Evolutionary conservation across 2,329 filamentous ascomycete genomes (phyloP).

Genomic region (Fusarium xyrophilum): DNA sequence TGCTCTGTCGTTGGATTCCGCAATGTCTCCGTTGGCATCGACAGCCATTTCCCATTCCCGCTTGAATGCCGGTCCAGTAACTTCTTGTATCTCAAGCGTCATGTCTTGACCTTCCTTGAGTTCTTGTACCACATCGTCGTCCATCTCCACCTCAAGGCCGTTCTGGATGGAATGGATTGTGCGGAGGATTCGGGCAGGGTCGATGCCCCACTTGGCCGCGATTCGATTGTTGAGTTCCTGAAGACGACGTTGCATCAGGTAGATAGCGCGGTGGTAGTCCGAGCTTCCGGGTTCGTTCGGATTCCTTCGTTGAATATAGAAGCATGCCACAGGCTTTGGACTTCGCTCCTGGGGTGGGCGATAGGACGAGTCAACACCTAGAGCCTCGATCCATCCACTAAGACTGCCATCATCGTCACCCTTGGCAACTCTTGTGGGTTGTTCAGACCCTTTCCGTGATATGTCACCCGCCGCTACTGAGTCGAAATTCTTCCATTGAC

Average conservation of each 20-base stretch:
- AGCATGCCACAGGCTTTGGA: conserved; percentile 81
- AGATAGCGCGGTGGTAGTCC: conserved; percentile 82
- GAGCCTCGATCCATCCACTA: conserved; percentile 85
- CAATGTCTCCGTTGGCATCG: conserved; percentile 51
- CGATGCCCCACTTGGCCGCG: conserved; percentile 80
- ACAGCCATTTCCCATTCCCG: conserved; percentile 69
- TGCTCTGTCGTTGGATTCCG: conserved; percentile 27
- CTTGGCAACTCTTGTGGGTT: conserved; percentile 60
- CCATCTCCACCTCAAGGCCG: conserved; percentile 83
- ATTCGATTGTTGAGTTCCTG: conserved; percentile 76
- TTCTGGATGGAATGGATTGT: conserved; percentile 75
- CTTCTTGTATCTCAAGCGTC: conserved; percentile 70
- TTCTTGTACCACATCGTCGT: conserved; percentile 86
- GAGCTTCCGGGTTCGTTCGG: conserved; percentile 58
- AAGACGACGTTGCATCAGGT: conserved; percentile 78
- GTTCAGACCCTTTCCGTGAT: conserved; percentile 56
- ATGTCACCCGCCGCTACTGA: conserved; percentile 59
- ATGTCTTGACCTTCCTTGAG: conserved; percentile 92
- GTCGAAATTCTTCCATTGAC: conserved; percentile 66
- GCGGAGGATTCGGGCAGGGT: conserved; percentile 73
- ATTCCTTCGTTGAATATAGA: conserved; percentile 74
- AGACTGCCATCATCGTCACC: conserved; percentile 69
- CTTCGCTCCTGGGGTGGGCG: conserved; percentile 76
- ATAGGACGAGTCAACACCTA: conserved; percentile 89
- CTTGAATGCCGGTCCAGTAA: conserved; percentile 53